Base-by-base conservation (phyloP, 306 rosid genomes). In the Fagus sylvatica region DNA sequence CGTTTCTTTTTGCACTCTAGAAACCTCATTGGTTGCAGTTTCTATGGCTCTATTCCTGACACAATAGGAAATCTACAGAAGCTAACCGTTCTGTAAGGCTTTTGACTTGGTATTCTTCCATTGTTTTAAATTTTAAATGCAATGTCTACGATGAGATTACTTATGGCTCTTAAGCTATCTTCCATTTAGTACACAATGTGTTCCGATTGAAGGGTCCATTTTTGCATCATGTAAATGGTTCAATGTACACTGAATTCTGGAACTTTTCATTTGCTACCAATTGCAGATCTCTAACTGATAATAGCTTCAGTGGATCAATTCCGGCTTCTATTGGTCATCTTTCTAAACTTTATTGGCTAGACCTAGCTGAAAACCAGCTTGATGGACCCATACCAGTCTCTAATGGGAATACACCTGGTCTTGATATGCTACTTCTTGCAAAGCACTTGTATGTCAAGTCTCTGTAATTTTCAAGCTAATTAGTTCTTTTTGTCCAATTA, bases 271-370 rank as follows among this genome's bases (percentile, higher is more conserved):
- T 39, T 4, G 13, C 37, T 7, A 22, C 42, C 28, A 43, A 71
- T 51, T 37, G 53, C 82, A 87, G 88, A 76, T 84, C 88, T 16
- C 71, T 87, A 68, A 87, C 76, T 42, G 42, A 74, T n/a, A 87
- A 87, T 57, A 36, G 57, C 1, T 80, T 87, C 66, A 28, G 16
- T 36, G 90, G 88, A 16, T 4, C 0, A 17, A 84, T 87, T 73
- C 90, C 88, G 1, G 53, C 76, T 34, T 78, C 88, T 34, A 75
- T 87, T 8, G 88, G 90, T 42, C 79, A 49, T 53, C 84, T 87
- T 11, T 40, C 86, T 54, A 76, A 76, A 30, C 90, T 87, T 12
- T 60, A 33, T 40, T 81, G 83, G 85, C 82, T 87, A 41, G 90
- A 87, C 77, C 48, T 87, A 64, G 76, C 85, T 7, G 90, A 76